A percentile compares a stretch with the other conserved stretches of the same genome.
Evolutionary conservation across 192 early-diverging fungal genomes (phyloP).

Genomic region (Chytriomyces hyalinus): DNA sequence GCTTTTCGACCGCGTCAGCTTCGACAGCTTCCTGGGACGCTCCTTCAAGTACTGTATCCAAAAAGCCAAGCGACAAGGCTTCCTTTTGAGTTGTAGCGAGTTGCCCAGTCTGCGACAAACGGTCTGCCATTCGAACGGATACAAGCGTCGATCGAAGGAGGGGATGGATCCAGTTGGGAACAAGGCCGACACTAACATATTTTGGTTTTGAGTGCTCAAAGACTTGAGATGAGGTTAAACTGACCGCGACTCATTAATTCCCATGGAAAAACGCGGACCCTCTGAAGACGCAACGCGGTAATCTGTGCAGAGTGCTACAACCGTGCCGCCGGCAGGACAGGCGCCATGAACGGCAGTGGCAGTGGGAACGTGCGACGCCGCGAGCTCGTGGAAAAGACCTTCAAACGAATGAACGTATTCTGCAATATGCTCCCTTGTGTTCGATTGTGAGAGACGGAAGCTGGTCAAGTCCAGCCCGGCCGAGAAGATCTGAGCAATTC

Average conservation of each 20-base stretch:
- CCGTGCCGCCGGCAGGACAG: background rate
- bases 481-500: background rate
- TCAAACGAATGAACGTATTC: background rate
- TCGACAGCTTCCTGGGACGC: background rate
- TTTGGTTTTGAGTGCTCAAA: background rate
- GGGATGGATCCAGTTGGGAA: background rate
- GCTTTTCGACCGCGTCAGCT: background rate
- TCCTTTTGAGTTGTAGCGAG: background rate
- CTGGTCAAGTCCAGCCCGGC: background rate
- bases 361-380: background rate
- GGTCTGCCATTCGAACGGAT: background rate
- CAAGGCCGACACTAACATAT: background rate
- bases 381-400: background rate
- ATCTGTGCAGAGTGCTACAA: background rate
- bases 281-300: background rate
- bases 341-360: slow-evolving; percentile 3
- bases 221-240: background rate
- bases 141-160: background rate
- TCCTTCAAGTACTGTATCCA: background rate
- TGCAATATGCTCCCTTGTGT: background rate
- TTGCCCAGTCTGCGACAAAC: background rate
- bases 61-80: background rate
- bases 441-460: background rate
- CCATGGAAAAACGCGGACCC: background rate
- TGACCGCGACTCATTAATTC: background rate